Percentiles rank a stretch among this genome's conserved stretches.
Evolutionary conservation across 1,284 basidiomycete genomes (phyloP).

Genomic region (Leccinum insigne): DNA sequence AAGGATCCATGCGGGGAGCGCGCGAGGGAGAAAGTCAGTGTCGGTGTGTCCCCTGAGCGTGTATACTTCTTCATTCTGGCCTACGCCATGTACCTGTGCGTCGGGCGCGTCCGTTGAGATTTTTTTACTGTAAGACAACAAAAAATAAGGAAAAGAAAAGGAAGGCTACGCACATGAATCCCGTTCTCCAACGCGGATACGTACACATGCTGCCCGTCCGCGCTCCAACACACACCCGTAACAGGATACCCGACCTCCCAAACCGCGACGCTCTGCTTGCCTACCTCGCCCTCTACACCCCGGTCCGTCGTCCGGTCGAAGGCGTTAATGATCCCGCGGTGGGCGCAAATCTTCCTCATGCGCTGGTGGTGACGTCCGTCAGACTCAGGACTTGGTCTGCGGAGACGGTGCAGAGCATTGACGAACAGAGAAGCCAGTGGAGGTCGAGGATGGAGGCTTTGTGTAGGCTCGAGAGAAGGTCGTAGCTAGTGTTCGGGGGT

Average conservation of each 20-base stretch:
- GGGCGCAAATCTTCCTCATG: constrained; percentile 74
- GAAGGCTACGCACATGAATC: constrained; percentile 68
- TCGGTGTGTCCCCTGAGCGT: constrained; percentile 81
- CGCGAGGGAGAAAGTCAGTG: constrained; percentile 79
- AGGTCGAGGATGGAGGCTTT: constrained; percentile 82
- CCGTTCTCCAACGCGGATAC: constrained; percentile 91
- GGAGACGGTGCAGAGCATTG: constrained; percentile 75
- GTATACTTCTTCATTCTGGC: constrained; percentile 79
- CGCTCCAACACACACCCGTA: constrained; percentile 89
- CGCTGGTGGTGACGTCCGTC: constrained; percentile 78
- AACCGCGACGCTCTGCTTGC: constrained; percentile 74
- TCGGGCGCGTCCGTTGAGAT: background rate
- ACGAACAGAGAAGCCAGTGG: constrained; percentile 76
- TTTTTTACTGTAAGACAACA: no score
- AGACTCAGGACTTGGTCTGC: constrained; percentile 82
- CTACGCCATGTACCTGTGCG: constrained; percentile 78
- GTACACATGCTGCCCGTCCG: constrained; percentile 84
- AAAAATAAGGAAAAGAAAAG: background rate
- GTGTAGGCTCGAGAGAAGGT: constrained; percentile 68
- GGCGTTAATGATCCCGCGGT: constrained; percentile 86
- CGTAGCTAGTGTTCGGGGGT: constrained; percentile 83
- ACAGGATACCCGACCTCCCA: constrained; percentile 87
- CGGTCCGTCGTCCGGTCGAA: constrained; percentile 84
- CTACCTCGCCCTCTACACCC: constrained; percentile 50
- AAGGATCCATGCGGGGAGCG: constrained; percentile 86